A percentile compares a stretch with the other conserved stretches of the same genome.
These are phyloP conservation scores for Ceratocystis cacaofunesta DNA, from an alignment of 2,329 filamentous ascomycete genomes.

Conservation along the genomic window DNA sequence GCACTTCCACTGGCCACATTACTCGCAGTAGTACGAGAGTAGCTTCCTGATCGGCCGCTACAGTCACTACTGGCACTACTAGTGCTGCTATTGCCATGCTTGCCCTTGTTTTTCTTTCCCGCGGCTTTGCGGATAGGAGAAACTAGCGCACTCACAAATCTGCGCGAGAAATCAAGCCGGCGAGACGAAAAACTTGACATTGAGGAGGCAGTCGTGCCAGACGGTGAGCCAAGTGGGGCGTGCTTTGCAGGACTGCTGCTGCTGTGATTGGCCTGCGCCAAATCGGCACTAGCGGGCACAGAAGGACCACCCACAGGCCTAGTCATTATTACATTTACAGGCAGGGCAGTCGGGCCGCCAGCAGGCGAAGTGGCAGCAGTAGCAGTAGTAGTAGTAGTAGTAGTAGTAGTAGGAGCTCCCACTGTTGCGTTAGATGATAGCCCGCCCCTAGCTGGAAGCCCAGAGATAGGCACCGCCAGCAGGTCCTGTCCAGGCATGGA, in stretches of 20 bases:
- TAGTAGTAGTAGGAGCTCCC: neutral
- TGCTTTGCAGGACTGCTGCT: neutral
- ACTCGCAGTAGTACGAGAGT: neutral
- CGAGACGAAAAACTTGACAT: neutral
- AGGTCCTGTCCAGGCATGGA: neutral
- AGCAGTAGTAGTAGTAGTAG: neutral
- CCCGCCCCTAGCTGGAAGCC: neutral
- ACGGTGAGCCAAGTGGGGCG: neutral
- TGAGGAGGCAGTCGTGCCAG: neutral
- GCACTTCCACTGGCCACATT: neutral
- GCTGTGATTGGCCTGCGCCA: too few relatives aligned
- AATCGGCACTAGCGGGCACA: neutral
- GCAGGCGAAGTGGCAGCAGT: neutral
- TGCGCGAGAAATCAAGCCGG: slow-evolving; percentile 5
- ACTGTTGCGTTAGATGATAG: too few relatives aligned
- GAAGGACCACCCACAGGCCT: neutral
- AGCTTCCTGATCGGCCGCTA: neutral
- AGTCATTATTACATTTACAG: neutral
- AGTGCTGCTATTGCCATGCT: neutral
- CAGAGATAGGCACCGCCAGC: neutral
- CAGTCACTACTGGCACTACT: neutral
- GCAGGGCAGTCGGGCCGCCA: neutral
- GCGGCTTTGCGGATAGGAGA: slow-evolving; percentile 4
- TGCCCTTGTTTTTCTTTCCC: neutral
- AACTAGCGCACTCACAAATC: slow-evolving; percentile 11